Conservation (phyloP, 2,329 filamentous ascomycete genomes). For the Epichloe glyceriae region DNA sequence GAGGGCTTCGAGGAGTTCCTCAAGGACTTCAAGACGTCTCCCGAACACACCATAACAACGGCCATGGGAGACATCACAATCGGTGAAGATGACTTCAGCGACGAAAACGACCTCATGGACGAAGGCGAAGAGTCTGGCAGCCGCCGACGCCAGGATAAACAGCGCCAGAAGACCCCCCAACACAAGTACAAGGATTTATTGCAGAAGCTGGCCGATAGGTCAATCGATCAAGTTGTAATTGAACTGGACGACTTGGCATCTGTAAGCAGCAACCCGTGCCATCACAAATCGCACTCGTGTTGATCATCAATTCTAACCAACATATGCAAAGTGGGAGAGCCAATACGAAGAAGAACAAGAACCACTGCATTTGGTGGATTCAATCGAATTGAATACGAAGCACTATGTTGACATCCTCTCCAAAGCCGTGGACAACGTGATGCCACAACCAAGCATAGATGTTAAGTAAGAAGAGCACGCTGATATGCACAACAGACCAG, state of each 20-base stretch:
- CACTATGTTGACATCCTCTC: conserved; percentile 92
- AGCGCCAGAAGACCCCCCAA: conserved; percentile 43
- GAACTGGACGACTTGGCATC: conserved; percentile 77
- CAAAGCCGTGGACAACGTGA: conserved; percentile 70
- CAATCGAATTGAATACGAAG: conserved; percentile 80
- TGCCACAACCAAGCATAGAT: conserved; percentile 68
- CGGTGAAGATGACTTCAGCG: conserved; percentile 72
- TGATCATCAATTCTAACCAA: background rate
- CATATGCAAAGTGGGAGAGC: conserved; percentile 57
- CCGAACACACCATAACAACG: conserved; percentile 57
- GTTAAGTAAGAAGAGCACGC: conserved; percentile 45
- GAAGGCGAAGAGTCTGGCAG: conserved; percentile 52
- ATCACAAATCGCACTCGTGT: background rate
- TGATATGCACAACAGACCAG: background rate
- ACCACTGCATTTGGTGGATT: conserved; percentile 57
- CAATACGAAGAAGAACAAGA: conserved; percentile 53
- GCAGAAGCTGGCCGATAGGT: conserved; percentile 75
- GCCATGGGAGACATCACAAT: conserved; percentile 77
- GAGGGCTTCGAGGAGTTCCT: conserved; percentile 82
- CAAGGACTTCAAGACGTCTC: conserved; percentile 71
- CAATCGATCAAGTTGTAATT: conserved; percentile 63
- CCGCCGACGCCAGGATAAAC: conserved; percentile 35
- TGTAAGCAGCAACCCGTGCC: conserved; percentile 32
- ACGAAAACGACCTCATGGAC: conserved; percentile 90
- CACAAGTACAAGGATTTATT: conserved; percentile 82